Evolutionary conservation across 495 filamentous ascomycete species (phyloP), one percentile per base, ranked within the genome.

Genomic region (Apodospora peruviana): DNA sequence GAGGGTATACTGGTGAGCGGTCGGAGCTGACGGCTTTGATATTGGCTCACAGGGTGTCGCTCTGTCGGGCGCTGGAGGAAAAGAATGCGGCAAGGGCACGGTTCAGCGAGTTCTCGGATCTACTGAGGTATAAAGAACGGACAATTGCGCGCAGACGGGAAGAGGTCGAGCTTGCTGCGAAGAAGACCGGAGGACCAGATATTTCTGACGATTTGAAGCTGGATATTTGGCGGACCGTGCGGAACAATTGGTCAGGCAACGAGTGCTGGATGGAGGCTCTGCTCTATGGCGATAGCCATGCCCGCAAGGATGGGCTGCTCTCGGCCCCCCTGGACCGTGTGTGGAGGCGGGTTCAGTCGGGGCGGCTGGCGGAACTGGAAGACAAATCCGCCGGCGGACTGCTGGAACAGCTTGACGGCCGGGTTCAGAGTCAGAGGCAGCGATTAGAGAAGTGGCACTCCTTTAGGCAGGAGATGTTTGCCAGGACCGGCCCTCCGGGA

Each of bases 231-330:
- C 70, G 72, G 22, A 70, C 77, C 14, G 61, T 90, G 23, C 74
- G 74, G 51, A 78, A 79, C 18, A 87, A 88, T 51, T 95, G 88
- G 88, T 68, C 84, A 5, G 89, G 88, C 1, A 75, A 82, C 52
- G 72, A 79, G 41, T 73, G 82, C 43, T 88, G 86, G 82, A 71
- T 84, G 54, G 78, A 87, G 32, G 64, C 74, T 14, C 57, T 94
- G 18, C 64, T 90, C 0, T 72, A 82, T 39, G 87, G 85, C 0
- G 86, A 87, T 34, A 72, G 67, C 22, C 66, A 68, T n/a, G 65
- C 71, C 19, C 69, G 64, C 45, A 78, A 73, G 17, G 85, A 90
- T 53, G 72, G 75, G 2, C 72, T 91, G 25, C 64, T 94, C 5
- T 75, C 79, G 19, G 69, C 72, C 12, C 69, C 77, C 0, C 91